Evolutionary conservation across 2,329 filamentous ascomycete species (phyloP), one percentile per base, ranked within the genome.

Genomic region (Botrytis pseudocinerea): DNA sequence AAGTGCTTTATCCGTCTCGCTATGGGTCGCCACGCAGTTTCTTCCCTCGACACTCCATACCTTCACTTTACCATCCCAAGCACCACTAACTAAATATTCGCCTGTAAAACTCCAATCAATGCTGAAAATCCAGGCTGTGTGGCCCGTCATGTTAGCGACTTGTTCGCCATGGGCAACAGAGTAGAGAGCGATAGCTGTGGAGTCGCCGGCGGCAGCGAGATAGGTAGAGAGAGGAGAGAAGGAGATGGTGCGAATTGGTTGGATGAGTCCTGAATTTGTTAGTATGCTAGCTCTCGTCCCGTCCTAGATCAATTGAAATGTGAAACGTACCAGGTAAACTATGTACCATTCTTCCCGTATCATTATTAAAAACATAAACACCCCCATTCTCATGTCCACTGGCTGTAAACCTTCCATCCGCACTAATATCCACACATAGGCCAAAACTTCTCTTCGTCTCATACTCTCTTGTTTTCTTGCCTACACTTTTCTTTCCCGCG

Each of bases 381-480:
- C 90, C 91, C 25, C 96, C 96, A 79, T 93, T 97, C 81, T 97
- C 93, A 83, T 99, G 95, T 0, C 96, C 96, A 70, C 92, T 97
- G 6, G 95, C 95, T 44, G 95, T 97, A 82, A 94, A 92, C 75
- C 89, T 91, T 70, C 95, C 95, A 82, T 99, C 92, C 32, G 85
- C 83, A 77, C 89, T 91, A 81, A 98, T 83, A 81, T 96, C 95
- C 75, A 99, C 90, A 79, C 92, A 92, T 84, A 96, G 89, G 54
- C 94, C 95, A 83, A 98, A 98, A 82, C 92, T 95, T 22, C 94
- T 94, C 78, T 95, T 94, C 1, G 95, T 98, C 84, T 97, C 94
- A 80, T 96, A 97, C 79, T 95, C 90, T 69, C 90, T 87, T 74
- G 96, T 90, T 82, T 92, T 93, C 72, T 87, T 84, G 35, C 84